These are phyloP conservation scores for Clonostachys solani DNA, from an alignment of 2,329 filamentous ascomycete species.

Conservation along the genomic window DNA sequence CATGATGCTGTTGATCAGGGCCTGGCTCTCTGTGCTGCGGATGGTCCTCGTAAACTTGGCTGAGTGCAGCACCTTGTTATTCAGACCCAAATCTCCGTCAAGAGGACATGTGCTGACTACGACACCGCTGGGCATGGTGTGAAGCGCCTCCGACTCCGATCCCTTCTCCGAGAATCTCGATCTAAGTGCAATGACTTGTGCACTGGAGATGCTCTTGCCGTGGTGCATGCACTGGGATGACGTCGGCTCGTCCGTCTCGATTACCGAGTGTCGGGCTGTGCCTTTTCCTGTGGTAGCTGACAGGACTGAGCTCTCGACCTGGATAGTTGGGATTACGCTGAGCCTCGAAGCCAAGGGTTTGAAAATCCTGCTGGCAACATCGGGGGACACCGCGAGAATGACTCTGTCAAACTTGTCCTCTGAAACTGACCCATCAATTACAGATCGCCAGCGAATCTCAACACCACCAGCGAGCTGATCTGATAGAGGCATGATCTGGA, in stretches of 20 bases:
- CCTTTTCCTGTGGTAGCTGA: constrained; percentile 4
- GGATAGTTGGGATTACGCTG: constrained; percentile 37
- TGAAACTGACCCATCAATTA: constrained; percentile 3
- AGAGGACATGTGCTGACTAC: constrained; percentile 49
- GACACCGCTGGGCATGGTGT: constrained; percentile 43
- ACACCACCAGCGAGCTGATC: constrained; percentile 8
- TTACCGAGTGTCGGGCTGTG: constrained; percentile 3
- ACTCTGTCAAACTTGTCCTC: constrained; percentile 43
- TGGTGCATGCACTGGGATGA: constrained; percentile 18
- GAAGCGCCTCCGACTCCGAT: constrained; percentile 43
- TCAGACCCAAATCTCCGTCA: constrained; percentile 4
- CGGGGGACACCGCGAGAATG: constrained; percentile 49
- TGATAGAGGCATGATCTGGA: constrained; percentile 18
- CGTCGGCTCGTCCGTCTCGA: constrained; percentile 1
- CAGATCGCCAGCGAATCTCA: constrained; percentile 25
- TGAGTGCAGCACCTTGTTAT: constrained; percentile 28
- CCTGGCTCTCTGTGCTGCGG: constrained; percentile 40
- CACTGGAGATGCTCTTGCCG: constrained; percentile 9
- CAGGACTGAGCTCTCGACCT: constrained; percentile 42
- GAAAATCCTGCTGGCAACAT: constrained; percentile 45
- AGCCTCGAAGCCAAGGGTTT: constrained; percentile 30
- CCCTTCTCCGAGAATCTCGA: constrained; percentile 20
- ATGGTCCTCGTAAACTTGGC: constrained; percentile 48
- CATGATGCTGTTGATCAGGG: constrained; percentile 41
- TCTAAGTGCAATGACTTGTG: constrained; percentile 27